These are phyloP conservation scores for Scutellaria minor DNA, from an alignment of 257 asterid genomes.

Conservation along the genomic window DNA sequence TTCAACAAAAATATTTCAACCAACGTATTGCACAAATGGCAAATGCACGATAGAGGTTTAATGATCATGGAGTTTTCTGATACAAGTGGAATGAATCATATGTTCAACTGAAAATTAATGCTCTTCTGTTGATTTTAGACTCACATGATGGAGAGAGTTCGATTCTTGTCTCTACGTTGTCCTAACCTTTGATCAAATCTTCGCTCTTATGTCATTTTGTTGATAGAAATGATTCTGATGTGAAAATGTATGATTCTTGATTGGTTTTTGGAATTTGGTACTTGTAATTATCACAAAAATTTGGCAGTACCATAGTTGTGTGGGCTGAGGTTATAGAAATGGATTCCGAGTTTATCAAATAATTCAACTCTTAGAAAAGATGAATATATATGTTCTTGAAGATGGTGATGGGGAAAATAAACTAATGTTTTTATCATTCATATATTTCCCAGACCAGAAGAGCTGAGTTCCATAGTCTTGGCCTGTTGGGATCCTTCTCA, in stretches of 20 bases:
- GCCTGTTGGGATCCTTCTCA: constrained; percentile 76
- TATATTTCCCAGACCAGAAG: constrained; percentile 71
- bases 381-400: not conserved
- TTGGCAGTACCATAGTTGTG: not conserved
- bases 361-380: not conserved
- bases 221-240: not conserved
- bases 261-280: not conserved
- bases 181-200: constrained; percentile 7
- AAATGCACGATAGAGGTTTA: not conserved
- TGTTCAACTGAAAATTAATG: no score
- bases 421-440: constrained; percentile 31
- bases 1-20: not conserved
- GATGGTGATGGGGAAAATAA: constrained; percentile 18
- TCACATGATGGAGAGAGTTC: constrained; percentile 13
- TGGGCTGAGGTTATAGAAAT: constrained; percentile 10
- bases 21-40: not conserved
- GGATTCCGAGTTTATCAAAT: not conserved
- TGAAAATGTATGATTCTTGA: constrained; percentile 5
- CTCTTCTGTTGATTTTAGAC: not conserved
- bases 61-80: not conserved
- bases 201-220: constrained; percentile 6
- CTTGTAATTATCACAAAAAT: not conserved
- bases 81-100: not conserved
- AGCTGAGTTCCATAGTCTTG: constrained; percentile 75
- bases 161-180: not conserved